Evolutionary conservation across 2,329 filamentous ascomycete species (phyloP).

Genomic region (Hypoxylon sp.): DNA sequence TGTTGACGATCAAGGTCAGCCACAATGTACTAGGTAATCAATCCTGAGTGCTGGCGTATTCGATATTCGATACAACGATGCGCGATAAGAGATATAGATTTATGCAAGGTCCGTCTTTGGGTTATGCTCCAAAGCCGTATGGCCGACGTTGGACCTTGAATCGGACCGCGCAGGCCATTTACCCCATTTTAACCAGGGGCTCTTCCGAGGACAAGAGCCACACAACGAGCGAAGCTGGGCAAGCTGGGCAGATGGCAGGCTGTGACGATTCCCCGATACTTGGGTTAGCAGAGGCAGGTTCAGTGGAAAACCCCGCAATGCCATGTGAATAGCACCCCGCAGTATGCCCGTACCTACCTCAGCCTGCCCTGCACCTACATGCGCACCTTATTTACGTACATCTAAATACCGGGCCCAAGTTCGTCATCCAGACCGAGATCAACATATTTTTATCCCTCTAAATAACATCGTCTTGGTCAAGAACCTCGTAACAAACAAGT

Average conservation of each 20-base stretch:
- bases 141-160: background rate
- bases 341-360: constrained; percentile 23
- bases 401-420: background rate
- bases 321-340: constrained; percentile 31
- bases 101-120: constrained; percentile 15
- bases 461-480: constrained; percentile 8
- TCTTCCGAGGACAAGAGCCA: constrained; percentile 22
- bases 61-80: background rate
- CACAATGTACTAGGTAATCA: too few species aligned
- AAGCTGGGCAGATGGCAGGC: too few species aligned
- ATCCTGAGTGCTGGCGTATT: too few species aligned
- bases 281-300: too few species aligned
- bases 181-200: constrained; percentile 27
- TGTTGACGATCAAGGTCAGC: constrained; percentile 18
- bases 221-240: too few species aligned
- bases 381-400: constrained; percentile 1
- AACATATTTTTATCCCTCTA: constrained; percentile 15
- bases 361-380: too few species aligned
- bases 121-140: constrained; percentile 22
- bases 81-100: background rate
- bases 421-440: constrained; percentile 23
- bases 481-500: constrained; percentile 1
- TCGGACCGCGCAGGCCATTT: constrained; percentile 27
- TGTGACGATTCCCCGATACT: too few species aligned
- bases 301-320: constrained; percentile 35